Base-by-base conservation (phyloP, 108 stramenopile species). In the Cyclotella baltica region DNA sequence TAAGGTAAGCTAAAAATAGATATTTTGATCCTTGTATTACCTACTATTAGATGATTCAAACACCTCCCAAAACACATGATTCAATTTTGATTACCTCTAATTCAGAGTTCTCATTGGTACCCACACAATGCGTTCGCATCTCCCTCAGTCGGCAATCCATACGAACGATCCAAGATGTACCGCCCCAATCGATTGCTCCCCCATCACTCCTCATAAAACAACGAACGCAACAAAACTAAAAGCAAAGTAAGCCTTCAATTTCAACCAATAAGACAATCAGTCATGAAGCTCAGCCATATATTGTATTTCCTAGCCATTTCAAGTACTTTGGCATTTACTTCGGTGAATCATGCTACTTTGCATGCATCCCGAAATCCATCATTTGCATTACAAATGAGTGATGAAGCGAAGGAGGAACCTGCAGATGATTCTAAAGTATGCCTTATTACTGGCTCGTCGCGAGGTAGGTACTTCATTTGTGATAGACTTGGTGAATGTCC, bases 381-480 rank as follows among this genome's bases (percentile, higher is more conserved):
- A 28, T 36, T 9, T 30, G 58, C 46, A 67, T 65, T 78, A 29
- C 61, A 64, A 72, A 78, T 78, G 70, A 37, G 37, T n/a, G 70
- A 78, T 33, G 77, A 53, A 34, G 62, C 62, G 33, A 46, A 37
- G 10, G 35, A 53, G 4, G 35, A 5, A 2, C 20, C 18, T 51
- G 19, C 27, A 10, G 66, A 68, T 43, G 73, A 63, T 59, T 20
- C 70, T 35, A 80, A 80, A 61, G 78, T 80, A 55, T 83, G 61
- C 67, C 73, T 86, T 13, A 68, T 86, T 34, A 88, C 87, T 38
- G 89, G 89, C 22, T 73, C 86, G 11, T 81, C 80, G 37, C 55
- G 88, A 33, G 90, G 90, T 40, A 43, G 13, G 38, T 65, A 62
- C 2, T 25, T 22, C 27, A 2, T 25, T 57, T 1, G 20, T 57